A percentile compares a stretch with the other conserved stretches of the same genome.
phyloP scores from a whole-genome alignment of 2,329 filamentous ascomycete species.

The Alternaria brassicae region DNA sequence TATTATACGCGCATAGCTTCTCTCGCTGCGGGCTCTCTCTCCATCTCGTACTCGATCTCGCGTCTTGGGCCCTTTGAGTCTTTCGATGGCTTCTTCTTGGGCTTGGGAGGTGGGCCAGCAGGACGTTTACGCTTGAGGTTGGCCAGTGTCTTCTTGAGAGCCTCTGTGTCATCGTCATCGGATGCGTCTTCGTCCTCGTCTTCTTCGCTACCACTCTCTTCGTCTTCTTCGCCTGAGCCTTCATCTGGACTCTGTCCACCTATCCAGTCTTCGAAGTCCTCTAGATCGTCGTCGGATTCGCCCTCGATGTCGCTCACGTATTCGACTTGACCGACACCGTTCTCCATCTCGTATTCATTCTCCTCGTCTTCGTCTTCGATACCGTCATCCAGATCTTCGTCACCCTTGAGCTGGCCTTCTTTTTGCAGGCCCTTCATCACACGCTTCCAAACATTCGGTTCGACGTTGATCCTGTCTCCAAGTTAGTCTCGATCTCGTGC shows the following conservation, averaged over 20 bases:
- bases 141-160: slow-evolving; percentile 64
- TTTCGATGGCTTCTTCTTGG: slow-evolving; percentile 62
- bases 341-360: slow-evolving; percentile 69
- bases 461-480: slow-evolving; percentile 72
- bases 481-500: neutral
- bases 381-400: slow-evolving; percentile 88
- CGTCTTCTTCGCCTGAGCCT: slow-evolving; percentile 65
- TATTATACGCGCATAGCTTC: slow-evolving; percentile 44
- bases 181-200: slow-evolving; percentile 66
- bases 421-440: slow-evolving; percentile 90
- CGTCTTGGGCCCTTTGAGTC: slow-evolving; percentile 64
- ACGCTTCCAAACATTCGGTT: slow-evolving; percentile 96
- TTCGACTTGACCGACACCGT: slow-evolving; percentile 79
- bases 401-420: slow-evolving; percentile 79
- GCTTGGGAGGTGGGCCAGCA: slow-evolving; percentile 59
- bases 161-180: slow-evolving; percentile 60
- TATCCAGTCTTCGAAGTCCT: slow-evolving; percentile 88
- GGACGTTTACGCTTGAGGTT: slow-evolving; percentile 65
- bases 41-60: slow-evolving; percentile 81
- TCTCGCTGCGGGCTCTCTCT: slow-evolving; percentile 62
- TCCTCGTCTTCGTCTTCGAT: slow-evolving; percentile 79
- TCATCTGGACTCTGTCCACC: slow-evolving; percentile 69
- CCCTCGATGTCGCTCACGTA: slow-evolving; percentile 93
- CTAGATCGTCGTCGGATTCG: slow-evolving; percentile 70
- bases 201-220: slow-evolving; percentile 60